Evolutionary conservation across 257 asterid genomes (phyloP).

Genomic region (Penstemon newberryi): DNA sequence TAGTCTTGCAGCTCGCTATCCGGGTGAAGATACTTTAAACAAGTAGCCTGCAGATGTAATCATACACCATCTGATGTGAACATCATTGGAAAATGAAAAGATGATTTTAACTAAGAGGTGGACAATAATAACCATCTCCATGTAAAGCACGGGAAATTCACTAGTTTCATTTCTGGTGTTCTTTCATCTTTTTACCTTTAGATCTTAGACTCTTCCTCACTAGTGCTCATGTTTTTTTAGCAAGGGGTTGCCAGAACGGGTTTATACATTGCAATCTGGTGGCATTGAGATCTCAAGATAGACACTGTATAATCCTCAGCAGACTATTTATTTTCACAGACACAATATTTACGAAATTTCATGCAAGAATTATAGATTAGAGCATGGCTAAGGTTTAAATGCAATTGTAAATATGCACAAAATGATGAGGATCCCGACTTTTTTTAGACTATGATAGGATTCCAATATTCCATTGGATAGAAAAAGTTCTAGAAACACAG

Average conservation of each 20-base stretch:
- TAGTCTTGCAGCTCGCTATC: constrained; percentile 87
- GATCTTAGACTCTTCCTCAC: constrained; percentile 5
- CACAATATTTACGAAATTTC: constrained; percentile 21
- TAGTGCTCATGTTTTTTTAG: constrained; percentile 8
- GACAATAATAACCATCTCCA: constrained; percentile 17
- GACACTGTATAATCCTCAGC: constrained; percentile 8
- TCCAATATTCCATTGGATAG: not conserved
- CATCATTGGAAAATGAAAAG: constrained; percentile 23
- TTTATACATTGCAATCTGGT: constrained; percentile 22
- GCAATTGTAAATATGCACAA: constrained; percentile 4
- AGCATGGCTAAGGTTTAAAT: not conserved
- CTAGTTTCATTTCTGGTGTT: constrained; percentile 6
- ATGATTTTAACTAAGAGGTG: constrained; percentile 15
- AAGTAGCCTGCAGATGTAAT: constrained; percentile 64
- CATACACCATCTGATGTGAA: constrained; percentile 13
- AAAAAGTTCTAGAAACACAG: not conserved
- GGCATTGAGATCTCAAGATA: constrained; percentile 25
- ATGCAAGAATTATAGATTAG: constrained; percentile 16
- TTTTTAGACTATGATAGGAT: not conserved
- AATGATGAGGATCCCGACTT: not conserved
- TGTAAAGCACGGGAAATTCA: constrained; percentile 19
- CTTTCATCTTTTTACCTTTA: constrained; percentile 18
- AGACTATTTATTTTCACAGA: constrained; percentile 26
- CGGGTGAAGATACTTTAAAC: constrained; percentile 79
- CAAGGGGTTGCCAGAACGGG: not conserved